phyloP scores from a whole-genome alignment of 805 yeast genomes.

The Ogataea corticis region DNA sequence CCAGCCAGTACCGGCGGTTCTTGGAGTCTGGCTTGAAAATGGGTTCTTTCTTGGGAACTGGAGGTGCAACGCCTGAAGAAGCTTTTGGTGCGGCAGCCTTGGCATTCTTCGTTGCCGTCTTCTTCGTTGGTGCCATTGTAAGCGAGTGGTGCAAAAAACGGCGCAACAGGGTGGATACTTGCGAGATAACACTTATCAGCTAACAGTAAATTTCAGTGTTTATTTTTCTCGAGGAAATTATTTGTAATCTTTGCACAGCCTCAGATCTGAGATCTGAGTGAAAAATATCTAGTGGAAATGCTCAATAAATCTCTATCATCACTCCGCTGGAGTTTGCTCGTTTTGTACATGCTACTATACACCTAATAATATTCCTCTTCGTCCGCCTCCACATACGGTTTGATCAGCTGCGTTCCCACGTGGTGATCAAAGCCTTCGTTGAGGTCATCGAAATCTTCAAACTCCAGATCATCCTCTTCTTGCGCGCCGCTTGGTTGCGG shows the following conservation, averaged over 20 bases:
- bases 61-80: constrained; percentile 16
- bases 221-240: neutral
- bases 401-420: constrained; percentile 21
- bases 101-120: neutral
- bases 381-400: constrained; percentile 20
- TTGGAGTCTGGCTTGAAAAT: constrained; percentile 29
- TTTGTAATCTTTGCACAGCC: constrained; percentile 1
- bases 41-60: constrained; percentile 37
- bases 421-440: constrained; percentile 23
- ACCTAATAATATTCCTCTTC: constrained; percentile 18
- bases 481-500: neutral
- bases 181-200: no score
- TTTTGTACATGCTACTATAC: neutral
- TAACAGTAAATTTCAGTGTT: neutral
- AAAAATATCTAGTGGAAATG: no score
- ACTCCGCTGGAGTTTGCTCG: no score
- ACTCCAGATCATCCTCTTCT: constrained; percentile 6
- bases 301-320: no score
- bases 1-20: constrained; percentile 47
- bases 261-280: neutral
- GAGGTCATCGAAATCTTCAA: constrained; percentile 24
- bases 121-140: constrained; percentile 4
- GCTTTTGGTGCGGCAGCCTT: constrained; percentile 3
- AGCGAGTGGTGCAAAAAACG: neutral
- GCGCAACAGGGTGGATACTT: neutral